Evolutionary conservation across 176 grass and related monocot genomes (phyloP).

Genomic region (Ananas comosus): DNA sequence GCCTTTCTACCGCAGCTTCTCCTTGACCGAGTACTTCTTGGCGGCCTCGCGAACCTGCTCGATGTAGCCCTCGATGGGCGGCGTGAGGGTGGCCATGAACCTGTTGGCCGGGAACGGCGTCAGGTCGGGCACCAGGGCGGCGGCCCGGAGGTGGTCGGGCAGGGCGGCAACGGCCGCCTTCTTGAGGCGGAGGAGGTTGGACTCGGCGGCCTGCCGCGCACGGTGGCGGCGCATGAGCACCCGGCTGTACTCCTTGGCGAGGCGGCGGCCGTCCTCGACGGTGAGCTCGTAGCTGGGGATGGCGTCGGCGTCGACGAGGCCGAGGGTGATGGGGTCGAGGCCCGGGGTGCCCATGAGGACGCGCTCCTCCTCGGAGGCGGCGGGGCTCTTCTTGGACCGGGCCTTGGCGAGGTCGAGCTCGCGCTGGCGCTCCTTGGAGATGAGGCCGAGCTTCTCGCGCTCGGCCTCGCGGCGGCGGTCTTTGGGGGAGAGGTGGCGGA

Average conservation of each 20-base stretch:
- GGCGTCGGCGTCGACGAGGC: conserved; percentile 68
- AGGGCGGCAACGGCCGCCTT: conserved; percentile 69
- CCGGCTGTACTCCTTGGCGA: conserved; percentile 75
- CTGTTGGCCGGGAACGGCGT: conserved; percentile 67
- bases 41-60: conserved; percentile 63
- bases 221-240: conserved; percentile 73
- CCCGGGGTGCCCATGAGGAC: conserved; percentile 55
- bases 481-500: conserved; percentile 48
- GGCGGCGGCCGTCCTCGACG: conserved; percentile 55
- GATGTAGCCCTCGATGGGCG: conserved; percentile 81
- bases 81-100: conserved; percentile 81
- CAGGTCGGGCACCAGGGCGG: conserved; percentile 66
- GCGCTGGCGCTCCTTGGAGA: conserved; percentile 69
- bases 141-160: conserved; percentile 50
- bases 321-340: conserved; percentile 70
- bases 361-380: conserved; percentile 25
- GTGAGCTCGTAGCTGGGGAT: conserved; percentile 78
- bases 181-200: conserved; percentile 51
- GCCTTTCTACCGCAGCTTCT: conserved; percentile 50
- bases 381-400: conserved; percentile 38
- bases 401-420: conserved; percentile 69
- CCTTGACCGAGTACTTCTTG: conserved; percentile 44
- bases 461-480: conserved; percentile 53
- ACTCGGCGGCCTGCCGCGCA: conserved; percentile 57
- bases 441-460: conserved; percentile 72